phyloP scores from a whole-genome alignment of 2,329 filamentous ascomycete species.

The Colletotrichum coccodes region DNA sequence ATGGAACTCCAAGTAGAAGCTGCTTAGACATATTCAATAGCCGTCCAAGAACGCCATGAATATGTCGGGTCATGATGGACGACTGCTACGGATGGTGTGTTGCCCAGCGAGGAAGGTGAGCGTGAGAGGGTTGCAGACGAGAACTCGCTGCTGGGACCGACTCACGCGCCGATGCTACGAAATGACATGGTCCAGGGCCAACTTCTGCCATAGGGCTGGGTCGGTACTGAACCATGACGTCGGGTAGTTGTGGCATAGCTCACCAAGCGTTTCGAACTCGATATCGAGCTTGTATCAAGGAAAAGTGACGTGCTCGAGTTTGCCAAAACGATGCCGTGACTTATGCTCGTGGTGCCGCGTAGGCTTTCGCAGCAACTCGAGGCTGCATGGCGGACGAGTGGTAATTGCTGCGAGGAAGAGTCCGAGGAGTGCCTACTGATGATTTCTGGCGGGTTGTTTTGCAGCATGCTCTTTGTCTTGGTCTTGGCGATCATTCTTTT shows the following conservation, averaged over 20 bases:
- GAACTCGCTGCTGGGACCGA: neutral
- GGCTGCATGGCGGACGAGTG: neutral
- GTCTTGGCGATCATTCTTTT: neutral
- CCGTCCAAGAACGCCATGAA: neutral
- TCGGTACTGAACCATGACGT: neutral
- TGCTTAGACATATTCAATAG: neutral
- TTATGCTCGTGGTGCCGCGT: neutral
- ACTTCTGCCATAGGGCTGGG: neutral
- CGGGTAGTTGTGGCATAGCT: neutral
- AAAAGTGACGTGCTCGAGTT: neutral
- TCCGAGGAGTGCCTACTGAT: neutral
- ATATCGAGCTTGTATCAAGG: neutral
- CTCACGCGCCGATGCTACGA: neutral
- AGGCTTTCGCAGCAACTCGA: neutral
- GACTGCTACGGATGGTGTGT: neutral
- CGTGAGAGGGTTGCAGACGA: neutral
- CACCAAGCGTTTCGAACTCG: neutral
- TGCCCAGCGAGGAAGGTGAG: conserved; percentile 4
- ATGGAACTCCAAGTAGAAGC: neutral
- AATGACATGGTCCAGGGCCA: neutral
- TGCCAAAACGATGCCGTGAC: neutral
- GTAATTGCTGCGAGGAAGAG: neutral
- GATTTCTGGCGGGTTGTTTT: too few relatives aligned
- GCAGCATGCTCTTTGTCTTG: neutral
- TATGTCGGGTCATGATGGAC: neutral